Conservation (phyloP, 1,139 yeast species). For the Pichia sp. region DNA sequence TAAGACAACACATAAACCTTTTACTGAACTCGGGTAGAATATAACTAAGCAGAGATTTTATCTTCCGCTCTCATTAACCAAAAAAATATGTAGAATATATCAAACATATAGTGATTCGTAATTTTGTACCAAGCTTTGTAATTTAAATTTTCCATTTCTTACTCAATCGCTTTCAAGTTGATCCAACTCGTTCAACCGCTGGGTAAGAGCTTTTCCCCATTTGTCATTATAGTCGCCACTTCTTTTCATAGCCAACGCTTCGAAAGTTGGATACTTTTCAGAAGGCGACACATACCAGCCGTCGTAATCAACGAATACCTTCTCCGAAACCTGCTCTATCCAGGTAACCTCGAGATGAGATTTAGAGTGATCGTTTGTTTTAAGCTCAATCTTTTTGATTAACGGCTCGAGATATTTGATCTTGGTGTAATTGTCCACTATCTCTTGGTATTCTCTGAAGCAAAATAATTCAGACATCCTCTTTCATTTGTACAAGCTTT, state of each 20-base stretch:
- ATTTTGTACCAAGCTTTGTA: not conserved
- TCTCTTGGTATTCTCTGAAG: conserved; percentile 3
- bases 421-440: conserved; percentile 7
- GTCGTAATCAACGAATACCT: conserved; percentile 17
- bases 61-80: not conserved
- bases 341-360: conserved; percentile 6
- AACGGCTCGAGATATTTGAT: conserved; percentile 10
- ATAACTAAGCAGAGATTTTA: conserved; percentile 15
- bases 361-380: not conserved
- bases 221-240: conserved; percentile 19
- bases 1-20: conserved; percentile 72
- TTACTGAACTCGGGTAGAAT: conserved; percentile 52
- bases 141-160: not conserved
- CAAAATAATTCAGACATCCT: not conserved
- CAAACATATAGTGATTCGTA: not conserved
- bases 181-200: conserved; percentile 14
- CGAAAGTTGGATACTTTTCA: conserved; percentile 27
- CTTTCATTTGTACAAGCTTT: too few species aligned
- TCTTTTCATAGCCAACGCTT: conserved; percentile 21
- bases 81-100: not conserved
- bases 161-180: conserved; percentile 1
- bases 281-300: conserved; percentile 25
- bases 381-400: conserved; percentile 1
- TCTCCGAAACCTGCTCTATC: conserved; percentile 8
- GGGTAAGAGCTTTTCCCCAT: conserved; percentile 21